Percentiles rank a stretch among this genome's conserved stretches.
Evolutionary conservation across 2,329 filamentous ascomycete species (phyloP).

Genomic region (Ophiostoma ips): DNA sequence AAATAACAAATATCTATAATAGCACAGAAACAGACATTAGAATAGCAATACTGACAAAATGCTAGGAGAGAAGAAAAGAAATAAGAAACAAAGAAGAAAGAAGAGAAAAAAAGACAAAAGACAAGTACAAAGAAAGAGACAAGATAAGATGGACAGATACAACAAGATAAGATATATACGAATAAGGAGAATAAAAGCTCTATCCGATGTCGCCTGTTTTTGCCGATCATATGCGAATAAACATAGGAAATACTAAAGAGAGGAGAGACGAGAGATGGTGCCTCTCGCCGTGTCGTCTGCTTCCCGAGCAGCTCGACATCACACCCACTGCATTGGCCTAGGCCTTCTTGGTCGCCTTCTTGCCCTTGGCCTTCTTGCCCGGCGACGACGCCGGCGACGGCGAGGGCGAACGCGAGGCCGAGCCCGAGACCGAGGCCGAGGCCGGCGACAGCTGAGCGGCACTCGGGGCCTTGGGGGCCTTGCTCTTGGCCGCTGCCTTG

Average conservation of each 20-base stretch:
- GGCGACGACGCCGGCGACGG: neutral
- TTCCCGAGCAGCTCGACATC: neutral
- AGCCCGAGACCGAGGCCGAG: neutral
- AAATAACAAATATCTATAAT: too few species aligned
- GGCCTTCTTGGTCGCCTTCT: slow-evolving; percentile 8
- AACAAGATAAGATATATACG: neutral
- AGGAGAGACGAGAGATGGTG: neutral
- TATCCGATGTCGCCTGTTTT: slow-evolving; percentile 1
- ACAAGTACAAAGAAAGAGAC: neutral
- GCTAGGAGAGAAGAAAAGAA: neutral
- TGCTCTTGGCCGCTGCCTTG: neutral
- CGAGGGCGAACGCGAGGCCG: neutral
- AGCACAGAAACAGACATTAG: neutral
- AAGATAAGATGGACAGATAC: too few species aligned
- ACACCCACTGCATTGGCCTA: neutral
- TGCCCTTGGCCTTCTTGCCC: slow-evolving; percentile 6
- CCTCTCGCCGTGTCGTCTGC: too few species aligned
- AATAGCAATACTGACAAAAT: neutral
- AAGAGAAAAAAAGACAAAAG: neutral
- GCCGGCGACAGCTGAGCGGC: too few species aligned
- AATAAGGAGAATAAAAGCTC: neutral
- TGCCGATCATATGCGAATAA: neutral
- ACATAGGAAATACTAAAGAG: neutral
- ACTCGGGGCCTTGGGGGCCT: too few species aligned
- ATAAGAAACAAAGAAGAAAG: neutral